Percentiles rank a stretch among this genome's conserved stretches.
Conservation (phyloP, 192 early-diverging fungal genomes). For the Entomortierella beljakovae region DNA sequence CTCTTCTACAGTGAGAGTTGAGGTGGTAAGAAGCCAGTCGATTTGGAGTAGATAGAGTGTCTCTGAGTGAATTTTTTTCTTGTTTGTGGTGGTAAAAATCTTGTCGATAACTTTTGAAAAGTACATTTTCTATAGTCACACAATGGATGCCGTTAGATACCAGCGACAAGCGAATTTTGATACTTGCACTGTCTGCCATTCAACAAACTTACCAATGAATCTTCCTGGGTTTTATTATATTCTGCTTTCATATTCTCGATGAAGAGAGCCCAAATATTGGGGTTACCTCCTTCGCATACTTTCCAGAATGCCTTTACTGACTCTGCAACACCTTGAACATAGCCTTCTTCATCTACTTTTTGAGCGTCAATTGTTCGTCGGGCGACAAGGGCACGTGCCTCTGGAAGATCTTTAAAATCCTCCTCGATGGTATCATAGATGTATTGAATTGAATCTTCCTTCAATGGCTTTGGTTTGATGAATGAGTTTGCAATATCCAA, state of each 20-base stretch:
- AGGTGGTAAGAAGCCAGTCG: conserved; percentile 49
- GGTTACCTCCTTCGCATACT: conserved; percentile 43
- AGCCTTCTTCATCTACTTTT: conserved; percentile 58
- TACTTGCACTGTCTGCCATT: neutral
- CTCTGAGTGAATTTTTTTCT: conserved; percentile 55
- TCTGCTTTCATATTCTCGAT: conserved; percentile 69
- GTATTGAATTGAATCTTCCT: conserved; percentile 34
- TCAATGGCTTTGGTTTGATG: conserved; percentile 56
- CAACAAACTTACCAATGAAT: conserved; percentile 60
- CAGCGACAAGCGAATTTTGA: neutral
- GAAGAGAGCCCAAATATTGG: conserved; percentile 73
- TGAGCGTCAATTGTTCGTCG: conserved; percentile 67
- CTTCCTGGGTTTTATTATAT: conserved; percentile 57
- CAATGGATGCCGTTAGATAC: conserved; percentile 27
- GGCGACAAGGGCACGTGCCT: conserved; percentile 66
- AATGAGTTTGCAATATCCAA: conserved; percentile 72
- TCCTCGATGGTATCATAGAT: conserved; percentile 60
- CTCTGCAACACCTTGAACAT: conserved; percentile 60
- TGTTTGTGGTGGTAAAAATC: conserved; percentile 61
- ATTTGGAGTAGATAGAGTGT: conserved; percentile 67
- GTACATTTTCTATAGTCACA: conserved; percentile 61
- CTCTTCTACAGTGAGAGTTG: conserved; percentile 49
- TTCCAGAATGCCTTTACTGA: conserved; percentile 62
- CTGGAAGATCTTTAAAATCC: conserved; percentile 69
- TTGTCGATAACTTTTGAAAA: conserved; percentile 67